Conservation (phyloP, 1,139 yeast genomes). For the Candida tetrigidarum region DNA sequence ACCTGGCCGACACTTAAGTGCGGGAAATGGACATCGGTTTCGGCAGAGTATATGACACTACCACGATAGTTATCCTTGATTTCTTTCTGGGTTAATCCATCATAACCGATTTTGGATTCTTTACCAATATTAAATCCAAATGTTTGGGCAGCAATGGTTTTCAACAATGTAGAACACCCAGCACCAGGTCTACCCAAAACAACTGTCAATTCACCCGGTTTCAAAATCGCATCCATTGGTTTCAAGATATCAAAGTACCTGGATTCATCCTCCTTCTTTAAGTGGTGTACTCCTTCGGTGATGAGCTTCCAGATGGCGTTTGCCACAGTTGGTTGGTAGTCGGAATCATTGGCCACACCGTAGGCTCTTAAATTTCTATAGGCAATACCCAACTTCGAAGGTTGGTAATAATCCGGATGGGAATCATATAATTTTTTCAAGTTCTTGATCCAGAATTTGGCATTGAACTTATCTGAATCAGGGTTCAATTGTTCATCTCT, state of each 20-base stretch:
- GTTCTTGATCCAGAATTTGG: constrained; percentile 74
- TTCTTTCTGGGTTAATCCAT: constrained; percentile 40
- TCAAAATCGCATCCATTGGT: constrained; percentile 37
- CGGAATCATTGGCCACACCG: constrained; percentile 80
- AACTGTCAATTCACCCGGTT: constrained; percentile 39
- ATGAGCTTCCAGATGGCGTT: constrained; percentile 44
- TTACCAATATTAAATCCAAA: constrained; percentile 56
- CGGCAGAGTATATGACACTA: constrained; percentile 60
- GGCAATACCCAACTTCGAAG: constrained; percentile 66
- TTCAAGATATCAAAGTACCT: constrained; percentile 35
- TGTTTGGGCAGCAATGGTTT: constrained; percentile 38
- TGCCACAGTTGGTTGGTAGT: constrained; percentile 73
- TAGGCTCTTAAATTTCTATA: constrained; percentile 70
- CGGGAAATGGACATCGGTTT: constrained; percentile 57
- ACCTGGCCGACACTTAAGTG: constrained; percentile 59
- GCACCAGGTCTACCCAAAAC: constrained; percentile 44
- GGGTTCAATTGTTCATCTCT: constrained; percentile 15
- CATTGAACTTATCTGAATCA: constrained; percentile 18
- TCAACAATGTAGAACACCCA: constrained; percentile 38
- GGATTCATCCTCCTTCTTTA: constrained; percentile 46
- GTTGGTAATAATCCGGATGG: constrained; percentile 50
- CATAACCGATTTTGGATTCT: constrained; percentile 37
- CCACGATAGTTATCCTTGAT: constrained; percentile 49
- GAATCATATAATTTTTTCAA: constrained; percentile 51
- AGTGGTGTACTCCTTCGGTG: constrained; percentile 11